Evolutionary conservation across 257 asterid genomes (phyloP).

Genomic region (Ballota nigra): DNA sequence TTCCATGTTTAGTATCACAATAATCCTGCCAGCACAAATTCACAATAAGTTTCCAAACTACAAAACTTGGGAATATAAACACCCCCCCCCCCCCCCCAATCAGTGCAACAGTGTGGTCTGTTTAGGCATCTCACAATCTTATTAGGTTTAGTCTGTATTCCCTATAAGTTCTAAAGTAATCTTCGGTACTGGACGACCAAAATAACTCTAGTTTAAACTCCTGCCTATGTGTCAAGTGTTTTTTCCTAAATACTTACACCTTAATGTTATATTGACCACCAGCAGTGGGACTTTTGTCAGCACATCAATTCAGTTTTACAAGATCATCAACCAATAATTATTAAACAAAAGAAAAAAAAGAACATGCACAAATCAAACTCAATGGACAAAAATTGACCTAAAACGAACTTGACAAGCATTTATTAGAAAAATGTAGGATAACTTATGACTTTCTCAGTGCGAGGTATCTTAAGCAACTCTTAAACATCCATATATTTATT

Average conservation of each 20-base stretch:
- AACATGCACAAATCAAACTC: conserved; percentile 7
- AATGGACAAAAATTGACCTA: background rate
- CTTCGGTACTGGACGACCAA: conserved; percentile 7
- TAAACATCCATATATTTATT: background rate
- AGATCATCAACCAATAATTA: conserved; percentile 4
- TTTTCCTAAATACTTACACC: background rate
- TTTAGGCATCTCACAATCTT: conserved; percentile 6
- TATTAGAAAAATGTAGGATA: conserved; percentile 1
- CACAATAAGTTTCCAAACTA: conserved; percentile 25
- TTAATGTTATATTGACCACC: background rate
- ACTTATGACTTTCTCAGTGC: background rate
- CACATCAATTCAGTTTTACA: background rate
- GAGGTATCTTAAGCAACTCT: conserved; percentile 5
- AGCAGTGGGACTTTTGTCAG: conserved; percentile 7
- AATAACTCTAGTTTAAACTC: background rate
- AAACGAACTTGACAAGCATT: background rate
- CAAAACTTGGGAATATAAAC: background rate
- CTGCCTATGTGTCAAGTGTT: background rate
- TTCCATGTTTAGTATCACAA: conserved; percentile 85
- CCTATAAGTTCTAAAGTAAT: background rate
- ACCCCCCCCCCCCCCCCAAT: conserved; percentile 3
- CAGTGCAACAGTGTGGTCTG: conserved; percentile 5
- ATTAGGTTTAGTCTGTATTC: background rate
- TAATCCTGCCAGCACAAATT: conserved; percentile 57
- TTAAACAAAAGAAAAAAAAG: conserved; percentile 10